Percentiles rank a stretch among this genome's conserved stretches.
phyloP scores from a whole-genome alignment of 352 stramenopile species.

The Plasmopara muralis region DNA sequence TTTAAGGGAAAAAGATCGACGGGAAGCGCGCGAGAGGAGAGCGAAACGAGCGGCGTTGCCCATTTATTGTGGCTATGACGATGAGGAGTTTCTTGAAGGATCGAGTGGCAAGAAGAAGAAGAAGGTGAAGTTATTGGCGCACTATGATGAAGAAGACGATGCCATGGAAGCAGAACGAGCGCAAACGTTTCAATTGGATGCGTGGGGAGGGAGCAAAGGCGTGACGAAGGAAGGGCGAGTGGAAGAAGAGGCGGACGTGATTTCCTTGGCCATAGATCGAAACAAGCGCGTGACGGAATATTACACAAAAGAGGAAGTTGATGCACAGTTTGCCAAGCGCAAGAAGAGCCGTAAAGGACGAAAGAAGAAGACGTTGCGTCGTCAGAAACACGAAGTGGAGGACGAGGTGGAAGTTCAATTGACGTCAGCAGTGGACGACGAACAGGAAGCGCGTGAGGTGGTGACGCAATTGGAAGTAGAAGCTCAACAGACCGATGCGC shows the following conservation, averaged over 20 bases:
- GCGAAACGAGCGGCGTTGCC: slow-evolving; percentile 48
- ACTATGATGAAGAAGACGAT: slow-evolving; percentile 88
- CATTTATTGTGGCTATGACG: slow-evolving; percentile 93
- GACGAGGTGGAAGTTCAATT: slow-evolving; percentile 25
- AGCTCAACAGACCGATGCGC: slow-evolving; percentile 23
- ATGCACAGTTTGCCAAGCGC: slow-evolving; percentile 64
- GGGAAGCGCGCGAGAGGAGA: slow-evolving; percentile 33
- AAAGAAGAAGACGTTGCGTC: slow-evolving; percentile 63
- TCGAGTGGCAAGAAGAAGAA: slow-evolving; percentile 35
- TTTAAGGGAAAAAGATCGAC: slow-evolving; percentile 64
- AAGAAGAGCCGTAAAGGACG: slow-evolving; percentile 73
- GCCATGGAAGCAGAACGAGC: slow-evolving; percentile 26
- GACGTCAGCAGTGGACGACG: slow-evolving; percentile 8
- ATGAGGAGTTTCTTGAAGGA: slow-evolving; percentile 94
- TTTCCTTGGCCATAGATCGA: slow-evolving; percentile 56
- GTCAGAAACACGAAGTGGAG: slow-evolving; percentile 31
- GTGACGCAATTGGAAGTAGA: slow-evolving; percentile 66
- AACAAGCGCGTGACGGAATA: slow-evolving; percentile 60
- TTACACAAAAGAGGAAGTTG: slow-evolving; percentile 81
- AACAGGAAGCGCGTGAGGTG: slow-evolving; percentile 17
- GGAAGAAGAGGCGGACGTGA: slow-evolving; percentile 38
- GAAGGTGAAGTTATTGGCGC: slow-evolving; percentile 49
- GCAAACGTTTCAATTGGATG: slow-evolving; percentile 59
- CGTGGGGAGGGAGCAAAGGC: slow-evolving; percentile 19
- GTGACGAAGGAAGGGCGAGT: slow-evolving; percentile 6